Evolutionary conservation across 2,329 filamentous ascomycete genomes (phyloP).

Genomic region (Monilinia polystroma): DNA sequence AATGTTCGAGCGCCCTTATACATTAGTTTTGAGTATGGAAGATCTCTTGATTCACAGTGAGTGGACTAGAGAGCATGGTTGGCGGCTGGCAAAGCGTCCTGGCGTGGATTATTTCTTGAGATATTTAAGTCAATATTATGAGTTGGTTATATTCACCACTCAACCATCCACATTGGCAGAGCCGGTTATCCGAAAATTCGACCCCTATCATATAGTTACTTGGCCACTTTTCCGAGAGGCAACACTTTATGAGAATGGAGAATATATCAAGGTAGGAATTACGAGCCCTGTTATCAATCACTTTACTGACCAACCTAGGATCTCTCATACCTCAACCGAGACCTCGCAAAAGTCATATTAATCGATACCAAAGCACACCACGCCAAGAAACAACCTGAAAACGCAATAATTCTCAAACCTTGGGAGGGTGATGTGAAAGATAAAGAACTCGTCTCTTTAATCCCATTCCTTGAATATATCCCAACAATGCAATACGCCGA

Average conservation of each 20-base stretch:
- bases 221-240: conserved; percentile 95
- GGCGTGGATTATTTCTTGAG: conserved; percentile 96
- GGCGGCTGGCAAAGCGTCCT: conserved; percentile 91
- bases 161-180: conserved; percentile 83
- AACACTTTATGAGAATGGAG: conserved; percentile 93
- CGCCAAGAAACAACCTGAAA: conserved; percentile 89
- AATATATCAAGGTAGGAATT: conserved; percentile 81
- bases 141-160: conserved; percentile 92
- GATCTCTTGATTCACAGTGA: conserved; percentile 93
- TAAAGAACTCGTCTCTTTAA: conserved; percentile 80
- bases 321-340: conserved; percentile 94
- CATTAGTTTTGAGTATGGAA: conserved; percentile 87
- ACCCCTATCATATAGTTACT: conserved; percentile 91
- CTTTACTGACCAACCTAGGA: conserved; percentile 57
- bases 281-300: neutral
- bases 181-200: conserved; percentile 86
- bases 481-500: conserved; percentile 90
- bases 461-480: conserved; percentile 97
- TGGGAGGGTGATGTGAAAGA: conserved; percentile 85
- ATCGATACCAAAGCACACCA: conserved; percentile 83
- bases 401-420: conserved; percentile 85
- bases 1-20: conserved; percentile 81
- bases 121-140: conserved; percentile 97
- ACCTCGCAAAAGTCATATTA: conserved; percentile 91
- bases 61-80: conserved; percentile 91